Percentiles rank a stretch among this genome's conserved stretches.
Conservation (phyloP, 768 basidiomycete species). For the Russula ochroleuca region DNA sequence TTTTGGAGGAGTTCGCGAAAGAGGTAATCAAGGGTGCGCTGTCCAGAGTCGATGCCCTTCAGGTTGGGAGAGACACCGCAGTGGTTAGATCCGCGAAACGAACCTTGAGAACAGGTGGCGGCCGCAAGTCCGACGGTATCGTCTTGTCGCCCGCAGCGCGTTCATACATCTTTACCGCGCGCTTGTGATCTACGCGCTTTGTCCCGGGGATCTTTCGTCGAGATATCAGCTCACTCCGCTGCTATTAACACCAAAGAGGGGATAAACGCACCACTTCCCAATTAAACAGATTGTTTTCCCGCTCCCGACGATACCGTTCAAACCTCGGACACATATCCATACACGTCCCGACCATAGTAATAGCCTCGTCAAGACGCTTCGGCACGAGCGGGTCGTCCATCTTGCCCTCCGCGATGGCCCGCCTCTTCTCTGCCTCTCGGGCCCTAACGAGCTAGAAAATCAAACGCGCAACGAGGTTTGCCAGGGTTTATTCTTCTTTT, state of each 20-base stretch:
- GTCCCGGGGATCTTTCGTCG: constrained; percentile 63
- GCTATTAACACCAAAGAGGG: constrained; percentile 10
- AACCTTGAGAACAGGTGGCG: constrained; percentile 78
- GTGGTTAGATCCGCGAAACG: constrained; percentile 6
- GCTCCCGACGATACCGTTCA: constrained; percentile 86
- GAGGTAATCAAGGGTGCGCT: constrained; percentile 90
- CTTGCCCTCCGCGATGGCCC: constrained; percentile 74
- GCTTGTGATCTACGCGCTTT: constrained; percentile 78
- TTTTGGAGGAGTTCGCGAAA: constrained; percentile 74
- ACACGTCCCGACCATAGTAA: constrained; percentile 91
- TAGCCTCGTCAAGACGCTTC: constrained; percentile 81
- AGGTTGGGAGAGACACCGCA: not conserved
- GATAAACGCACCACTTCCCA: constrained; percentile 71
- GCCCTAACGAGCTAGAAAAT: constrained; percentile 56
- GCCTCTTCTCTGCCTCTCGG: constrained; percentile 65
- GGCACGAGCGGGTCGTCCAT: constrained; percentile 84
- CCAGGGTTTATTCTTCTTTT: not conserved
- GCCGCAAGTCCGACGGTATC: constrained; percentile 86
- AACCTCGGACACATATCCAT: constrained; percentile 92
- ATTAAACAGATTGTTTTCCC: constrained; percentile 80
- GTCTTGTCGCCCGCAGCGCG: constrained; percentile 91
- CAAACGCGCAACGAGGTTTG: not conserved
- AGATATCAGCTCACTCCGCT: constrained; percentile 37
- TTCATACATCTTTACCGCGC: constrained; percentile 93
- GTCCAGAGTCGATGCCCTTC: not conserved